Base-by-base conservation (phyloP, 352 stramenopile genomes). In the Pythium utonaiense region DNA sequence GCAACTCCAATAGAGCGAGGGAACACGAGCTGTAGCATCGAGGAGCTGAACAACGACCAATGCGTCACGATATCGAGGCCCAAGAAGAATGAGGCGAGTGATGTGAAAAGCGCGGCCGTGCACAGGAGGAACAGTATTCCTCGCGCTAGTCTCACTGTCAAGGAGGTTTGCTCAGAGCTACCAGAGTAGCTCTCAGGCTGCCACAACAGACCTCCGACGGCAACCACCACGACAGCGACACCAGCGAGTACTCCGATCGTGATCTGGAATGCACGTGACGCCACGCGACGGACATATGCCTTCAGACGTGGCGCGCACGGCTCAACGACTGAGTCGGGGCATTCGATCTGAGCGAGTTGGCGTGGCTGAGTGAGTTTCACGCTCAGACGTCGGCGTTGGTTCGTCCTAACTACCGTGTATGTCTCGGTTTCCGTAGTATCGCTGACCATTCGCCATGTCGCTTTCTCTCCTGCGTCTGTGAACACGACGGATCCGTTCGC, bases 1-100 rank as follows among this genome's bases (percentile, higher is more conserved):
- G 65, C 66, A 8, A 60, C 61, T 36, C 70, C 67, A 27, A 75
- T 64, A 1, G 61, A 68, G 3, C 24, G 40, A 33, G 66, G 59
- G 41, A 78, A 73, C n/a, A 75, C 47, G 9, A 74, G 49, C 40
- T 78, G 70, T 16, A 78, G 30, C 22, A 66, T 16, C n/a, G 44
- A 57, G 12, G 70, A 75, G 30, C 57, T 73, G 50, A 78, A 78
- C 10, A 74, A 41, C 34, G 66, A 74, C 63, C 66, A 75, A 13
- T 66, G 57, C 10, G 48, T 41, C 1, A 60, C 66, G 13, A 78
- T 47, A 47, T 78, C 70, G n/a, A 78, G 55, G 2, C 66, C 67
- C 3, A 78, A 24, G 30, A 73, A 65, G 14, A 63, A 53, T 33
- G 60, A 42, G 2, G 44, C 59, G 5, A 78, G 60, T 10, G 67